Percentiles rank a stretch among this genome's conserved stretches.
phyloP scores from a whole-genome alignment of 2,329 filamentous ascomycete species.

The Phyllosticta citriasiana region DNA sequence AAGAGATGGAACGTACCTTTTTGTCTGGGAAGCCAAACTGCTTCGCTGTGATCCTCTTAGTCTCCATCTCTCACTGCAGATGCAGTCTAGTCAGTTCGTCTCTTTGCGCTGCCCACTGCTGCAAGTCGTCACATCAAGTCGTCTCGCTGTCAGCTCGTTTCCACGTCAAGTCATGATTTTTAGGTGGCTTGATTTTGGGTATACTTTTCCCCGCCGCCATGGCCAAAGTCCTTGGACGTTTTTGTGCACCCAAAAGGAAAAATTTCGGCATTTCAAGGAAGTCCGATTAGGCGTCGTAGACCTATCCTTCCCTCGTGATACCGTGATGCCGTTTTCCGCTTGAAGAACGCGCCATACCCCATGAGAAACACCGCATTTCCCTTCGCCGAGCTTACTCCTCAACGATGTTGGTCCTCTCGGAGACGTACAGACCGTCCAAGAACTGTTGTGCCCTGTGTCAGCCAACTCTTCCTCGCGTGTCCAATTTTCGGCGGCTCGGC shows the following conservation, averaged over 20 bases:
- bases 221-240: not conserved
- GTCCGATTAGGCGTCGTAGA: constrained; percentile 9
- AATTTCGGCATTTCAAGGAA: constrained; percentile 10
- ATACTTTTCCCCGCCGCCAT: not conserved
- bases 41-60: not conserved
- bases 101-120: not conserved
- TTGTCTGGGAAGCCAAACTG: not conserved
- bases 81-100: too few relatives aligned
- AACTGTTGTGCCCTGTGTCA: constrained; percentile 53
- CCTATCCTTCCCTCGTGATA: constrained; percentile 10
- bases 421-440: constrained; percentile 99
- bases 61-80: too few relatives aligned
- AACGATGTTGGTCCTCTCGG: constrained; percentile 92
- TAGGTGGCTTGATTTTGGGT: not conserved
- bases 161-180: not conserved
- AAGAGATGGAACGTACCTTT: constrained; percentile 4
- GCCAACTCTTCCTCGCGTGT: not conserved
- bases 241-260: constrained; percentile 2
- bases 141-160: not conserved
- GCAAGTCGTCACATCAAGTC: not conserved
- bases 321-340: constrained; percentile 12
- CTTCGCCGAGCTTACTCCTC: constrained; percentile 41
- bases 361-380: constrained; percentile 10
- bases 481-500: constrained; percentile 15
- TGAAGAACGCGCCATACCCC: constrained; percentile 10